Conservation (phyloP, 2,329 filamentous ascomycete genomes). For the Albifimbria verrucaria region DNA sequence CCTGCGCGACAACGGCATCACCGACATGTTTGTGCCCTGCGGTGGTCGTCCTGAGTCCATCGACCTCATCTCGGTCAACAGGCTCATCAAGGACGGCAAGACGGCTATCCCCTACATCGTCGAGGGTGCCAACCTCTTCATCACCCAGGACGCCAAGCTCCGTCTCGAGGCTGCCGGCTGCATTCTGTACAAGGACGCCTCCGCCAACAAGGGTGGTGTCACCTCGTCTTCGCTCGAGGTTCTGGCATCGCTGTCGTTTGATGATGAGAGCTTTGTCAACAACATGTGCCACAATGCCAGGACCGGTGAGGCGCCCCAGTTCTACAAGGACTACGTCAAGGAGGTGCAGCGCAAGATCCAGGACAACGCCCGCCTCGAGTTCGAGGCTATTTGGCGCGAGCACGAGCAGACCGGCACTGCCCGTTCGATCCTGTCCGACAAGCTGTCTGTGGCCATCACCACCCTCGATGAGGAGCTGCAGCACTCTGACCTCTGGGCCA, state of each 20-base stretch:
- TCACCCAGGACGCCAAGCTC: slow-evolving; percentile 96
- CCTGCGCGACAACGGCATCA: slow-evolving; percentile 70
- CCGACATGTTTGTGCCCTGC: slow-evolving; percentile 91
- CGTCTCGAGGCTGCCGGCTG: slow-evolving; percentile 93
- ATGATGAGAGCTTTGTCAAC: slow-evolving; percentile 81
- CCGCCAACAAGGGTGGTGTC: slow-evolving; percentile 97
- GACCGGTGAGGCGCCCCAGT: slow-evolving; percentile 71
- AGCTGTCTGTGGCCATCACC: slow-evolving; percentile 89
- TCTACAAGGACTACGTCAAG: slow-evolving; percentile 92
- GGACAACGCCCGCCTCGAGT: slow-evolving; percentile 88
- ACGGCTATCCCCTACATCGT: slow-evolving; percentile 88
- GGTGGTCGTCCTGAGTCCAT: slow-evolving; percentile 96
- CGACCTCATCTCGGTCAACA: slow-evolving; percentile 81
- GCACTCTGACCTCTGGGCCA: slow-evolving; percentile 86
- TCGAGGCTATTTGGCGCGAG: slow-evolving; percentile 97
- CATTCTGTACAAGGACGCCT: slow-evolving; percentile 95
- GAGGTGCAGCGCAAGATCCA: slow-evolving; percentile 88
- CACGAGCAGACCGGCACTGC: slow-evolving; percentile 75
- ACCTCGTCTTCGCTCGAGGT: slow-evolving; percentile 97
- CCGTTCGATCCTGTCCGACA: slow-evolving; percentile 86
- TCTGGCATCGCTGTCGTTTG: slow-evolving; percentile 88
- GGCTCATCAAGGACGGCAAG: slow-evolving; percentile 89
- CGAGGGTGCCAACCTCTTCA: slow-evolving; percentile 96
- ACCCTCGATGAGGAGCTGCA: slow-evolving; percentile 95
- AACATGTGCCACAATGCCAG: slow-evolving; percentile 84